Base-by-base conservation (phyloP, 2,329 filamentous ascomycete genomes). In the Hansfordia pulvinata region DNA sequence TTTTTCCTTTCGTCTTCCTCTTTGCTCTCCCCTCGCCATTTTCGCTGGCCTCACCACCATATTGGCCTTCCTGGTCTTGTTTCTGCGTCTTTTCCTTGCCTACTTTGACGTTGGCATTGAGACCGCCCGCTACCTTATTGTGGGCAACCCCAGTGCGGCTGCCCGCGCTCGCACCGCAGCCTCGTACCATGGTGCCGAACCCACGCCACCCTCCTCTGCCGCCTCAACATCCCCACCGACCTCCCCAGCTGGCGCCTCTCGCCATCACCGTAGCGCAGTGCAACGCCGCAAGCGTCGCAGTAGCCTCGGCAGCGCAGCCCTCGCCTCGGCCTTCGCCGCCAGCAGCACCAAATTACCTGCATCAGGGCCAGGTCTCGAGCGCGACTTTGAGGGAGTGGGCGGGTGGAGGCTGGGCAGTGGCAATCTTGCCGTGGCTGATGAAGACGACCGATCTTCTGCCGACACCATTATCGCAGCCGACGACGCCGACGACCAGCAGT, bases 11-110 rank as follows among this genome's bases (percentile, higher is more conserved):
- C 40, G 54, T 79, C 36, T 60, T 70, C 41, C 35, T 76, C 35
- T 56, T 76, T 40, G 73, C 72, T 13, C 51, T 78, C 9, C 75
- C 76, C 59, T 80, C 28, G 61, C 69, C 37, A 43, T 78, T 26
- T 64, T 73, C 29, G 76, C 76, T 27, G 64, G 62, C 35, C 51
- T 78, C 35, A 80, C 76, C 17, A 72, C 74, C 29, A 62, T 60
- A 4, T 38, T 78, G 25, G 71, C 76, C 20, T 67, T 76, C 35
- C 56, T 64, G 19, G 57, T 76, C 19, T 62, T 81, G 25, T 60
- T 69, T 41, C 50, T 76, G 34, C 64, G 74, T 14, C 63, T 75
- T 14, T 53, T 65, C 23, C 43, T 76, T 27, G 64, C 78, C 30
- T 79, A 78, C 42, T 50, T 76, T 33, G 72, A 79, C 40, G 56